Evolutionary conservation across 306 rosid species (phyloP), one percentile per base, ranked within the genome.

Genomic region (Acmispon strigosus): DNA sequence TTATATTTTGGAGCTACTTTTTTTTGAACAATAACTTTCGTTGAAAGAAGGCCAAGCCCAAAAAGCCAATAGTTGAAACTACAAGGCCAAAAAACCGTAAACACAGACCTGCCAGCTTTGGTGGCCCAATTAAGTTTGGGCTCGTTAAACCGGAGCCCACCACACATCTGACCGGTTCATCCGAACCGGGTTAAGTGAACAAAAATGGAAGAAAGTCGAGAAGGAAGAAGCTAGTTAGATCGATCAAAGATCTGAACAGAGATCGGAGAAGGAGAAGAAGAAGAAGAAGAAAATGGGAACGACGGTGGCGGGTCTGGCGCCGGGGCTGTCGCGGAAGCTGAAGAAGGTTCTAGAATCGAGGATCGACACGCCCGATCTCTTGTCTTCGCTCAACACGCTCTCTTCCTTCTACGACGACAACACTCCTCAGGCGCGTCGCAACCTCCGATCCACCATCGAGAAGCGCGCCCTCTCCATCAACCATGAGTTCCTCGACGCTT

Each of bases 301-400:
- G 60, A 53, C 88, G 82, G 83, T 72, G 83, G 75, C 83, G 1
- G 90, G 94, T 24, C 66, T 94, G 41, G 99, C 97, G 56, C 95
- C 97, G 60, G 95, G 99, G 36, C 87, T 94, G 2, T 94, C 97
- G 5, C 91, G 97, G 89, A 94, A 94, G 79, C 89, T 94, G 84
- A 94, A 91, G 92, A 94, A 94, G 80, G 97, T 94, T 55, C 70
- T 91, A 81, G 99, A 91, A 36, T 89, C 89, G 19, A 82, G 88
- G 71, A 89, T 89, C 18, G 99, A 94, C 52, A 79, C 97, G 6
- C 96, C 97, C 37, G 95, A 94, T 75, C 85, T 91, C 4, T 65
- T 94, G 70, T 84, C 89, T 15, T 94, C 99, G 4, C 91, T 94
- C 61, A 78, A 83, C 79, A 89, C 99, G 0, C 87, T 94, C 17